phyloP scores from a whole-genome alignment of 495 filamentous ascomycete genomes.

The Entonaema liquescens region DNA sequence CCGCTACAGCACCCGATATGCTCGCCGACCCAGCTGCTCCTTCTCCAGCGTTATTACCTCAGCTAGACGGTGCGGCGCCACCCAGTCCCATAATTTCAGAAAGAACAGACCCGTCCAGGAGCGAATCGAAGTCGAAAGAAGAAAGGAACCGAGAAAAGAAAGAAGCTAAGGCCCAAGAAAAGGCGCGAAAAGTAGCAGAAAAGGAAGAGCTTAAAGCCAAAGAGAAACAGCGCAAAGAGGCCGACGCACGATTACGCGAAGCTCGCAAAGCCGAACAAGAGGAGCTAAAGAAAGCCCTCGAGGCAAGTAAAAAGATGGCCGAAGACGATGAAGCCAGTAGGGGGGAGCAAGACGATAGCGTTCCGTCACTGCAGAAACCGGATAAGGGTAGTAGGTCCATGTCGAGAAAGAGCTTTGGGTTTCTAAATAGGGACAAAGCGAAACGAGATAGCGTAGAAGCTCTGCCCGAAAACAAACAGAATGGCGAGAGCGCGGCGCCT shows the following conservation, averaged over 20 bases:
- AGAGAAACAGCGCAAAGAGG: constrained; percentile 54
- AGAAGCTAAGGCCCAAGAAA: constrained; percentile 73
- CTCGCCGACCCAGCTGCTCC: constrained; percentile 44
- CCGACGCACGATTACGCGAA: constrained; percentile 45
- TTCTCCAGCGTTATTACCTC: constrained; percentile 43
- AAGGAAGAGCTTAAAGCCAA: constrained; percentile 72
- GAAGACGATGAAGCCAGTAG: constrained; percentile 52
- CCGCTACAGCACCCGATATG: constrained; percentile 65
- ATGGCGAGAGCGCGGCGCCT: constrained; percentile 40
- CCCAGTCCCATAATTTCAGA: constrained; percentile 43
- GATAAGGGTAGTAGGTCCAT: constrained; percentile 54
- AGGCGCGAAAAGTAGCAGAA: constrained; percentile 59
- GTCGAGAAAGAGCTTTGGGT: constrained; percentile 60
- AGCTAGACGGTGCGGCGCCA: constrained; percentile 43
- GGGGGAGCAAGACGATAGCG: constrained; percentile 47
- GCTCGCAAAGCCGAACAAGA: constrained; percentile 49
- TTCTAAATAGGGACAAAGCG: constrained; percentile 49
- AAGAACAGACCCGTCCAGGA: constrained; percentile 47
- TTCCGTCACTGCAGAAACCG: constrained; percentile 52
- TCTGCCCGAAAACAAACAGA: constrained; percentile 43
- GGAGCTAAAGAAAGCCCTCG: constrained; percentile 50
- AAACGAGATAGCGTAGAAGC: constrained; percentile 45
- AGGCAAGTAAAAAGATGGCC: constrained; percentile 55
- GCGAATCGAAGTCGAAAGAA: constrained; percentile 59
- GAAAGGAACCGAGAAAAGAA: constrained; percentile 64